These are phyloP conservation scores for Paraphoma sp. DNA, from an alignment of 2,329 filamentous ascomycete species.

Conservation along the genomic window DNA sequence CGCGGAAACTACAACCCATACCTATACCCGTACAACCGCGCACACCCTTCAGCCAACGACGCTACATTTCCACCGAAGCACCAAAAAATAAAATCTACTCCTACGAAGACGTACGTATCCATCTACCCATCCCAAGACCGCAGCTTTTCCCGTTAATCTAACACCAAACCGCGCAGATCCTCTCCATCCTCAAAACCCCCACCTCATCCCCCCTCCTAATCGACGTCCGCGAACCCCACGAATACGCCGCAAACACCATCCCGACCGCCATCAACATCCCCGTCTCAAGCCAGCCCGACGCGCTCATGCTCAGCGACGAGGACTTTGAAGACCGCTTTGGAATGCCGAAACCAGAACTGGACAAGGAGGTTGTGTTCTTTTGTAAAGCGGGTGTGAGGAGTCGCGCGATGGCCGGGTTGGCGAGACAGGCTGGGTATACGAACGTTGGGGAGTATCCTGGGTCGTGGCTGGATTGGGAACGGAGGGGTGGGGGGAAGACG, in stretches of 20 bases:
- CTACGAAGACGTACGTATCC: constrained; percentile 47
- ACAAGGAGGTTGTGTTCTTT: constrained; percentile 70
- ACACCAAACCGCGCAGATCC: constrained; percentile 29
- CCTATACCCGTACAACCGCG: constrained; percentile 3
- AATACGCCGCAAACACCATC: constrained; percentile 71
- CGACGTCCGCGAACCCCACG: constrained; percentile 76
- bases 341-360: constrained; percentile 54
- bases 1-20: neutral
- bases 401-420: constrained; percentile 76
- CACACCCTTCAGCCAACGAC: constrained; percentile 8
- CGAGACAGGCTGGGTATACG: constrained; percentile 76
- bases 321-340: constrained; percentile 87
- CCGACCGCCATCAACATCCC: constrained; percentile 85
- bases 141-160: neutral
- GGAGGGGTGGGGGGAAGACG: constrained; percentile 66
- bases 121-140: no score
- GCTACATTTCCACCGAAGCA: constrained; percentile 45
- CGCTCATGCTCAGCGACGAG: constrained; percentile 74
- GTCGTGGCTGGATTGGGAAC: constrained; percentile 84
- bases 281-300: constrained; percentile 76
- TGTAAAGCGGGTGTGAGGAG: constrained; percentile 92
- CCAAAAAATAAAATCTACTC: constrained; percentile 46
- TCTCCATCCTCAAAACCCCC: constrained; percentile 39
- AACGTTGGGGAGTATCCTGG: constrained; percentile 75
- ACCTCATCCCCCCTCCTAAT: constrained; percentile 41